Evolutionary conservation across 2,329 filamentous ascomycete species (phyloP), one percentile per base, ranked within the genome.

Genomic region (Pseudogymnoascus sp.): DNA sequence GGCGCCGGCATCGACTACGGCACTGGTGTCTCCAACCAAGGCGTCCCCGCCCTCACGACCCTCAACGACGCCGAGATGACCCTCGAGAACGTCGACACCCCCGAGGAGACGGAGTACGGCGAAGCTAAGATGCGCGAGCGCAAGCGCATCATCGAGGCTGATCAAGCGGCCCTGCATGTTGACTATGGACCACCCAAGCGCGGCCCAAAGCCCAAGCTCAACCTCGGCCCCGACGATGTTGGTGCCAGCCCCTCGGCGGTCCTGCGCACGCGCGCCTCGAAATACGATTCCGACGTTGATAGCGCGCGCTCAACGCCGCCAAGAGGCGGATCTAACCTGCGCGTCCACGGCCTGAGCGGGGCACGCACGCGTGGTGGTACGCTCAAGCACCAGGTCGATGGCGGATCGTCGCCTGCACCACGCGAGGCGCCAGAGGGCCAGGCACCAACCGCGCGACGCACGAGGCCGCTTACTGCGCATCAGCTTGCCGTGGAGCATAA

Each of bases 401-500:
- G 62, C 40, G 82, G 78, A 14, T 86, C 84, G 0, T 87, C 85
- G 1, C 84, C 85, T 5, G 82, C 78, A 21, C 64, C 73, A 7
- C 73, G 75, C 37, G 67, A 65, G 35, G 66, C 64, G 69, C 73
- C 60, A 67, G 69, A 14, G 61, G 40, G 75, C 77, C 67, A 79
- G 80, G 66, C 77, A 61, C 59, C 59, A 7, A 42, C 59, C 53
- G 78, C 79, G 18, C 78, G 84, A 63, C 87, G 91, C 71, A 85
- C 87, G 7, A 83, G 90, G 1, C 90, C 90, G 2, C 84, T 91
- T 0, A 94, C 90, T 0, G 88, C 89, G 37, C 90, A 94, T 74
- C 90, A 94, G 74, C 78, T 92, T 40, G 90, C 90, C 0, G 88
- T 94, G 1, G 89, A 92, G 73, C 83, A 87, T 63, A 92, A 92